These are phyloP conservation scores for Tuber umbilicatum DNA, from an alignment of 495 filamentous ascomycete species.

Conservation along the genomic window DNA sequence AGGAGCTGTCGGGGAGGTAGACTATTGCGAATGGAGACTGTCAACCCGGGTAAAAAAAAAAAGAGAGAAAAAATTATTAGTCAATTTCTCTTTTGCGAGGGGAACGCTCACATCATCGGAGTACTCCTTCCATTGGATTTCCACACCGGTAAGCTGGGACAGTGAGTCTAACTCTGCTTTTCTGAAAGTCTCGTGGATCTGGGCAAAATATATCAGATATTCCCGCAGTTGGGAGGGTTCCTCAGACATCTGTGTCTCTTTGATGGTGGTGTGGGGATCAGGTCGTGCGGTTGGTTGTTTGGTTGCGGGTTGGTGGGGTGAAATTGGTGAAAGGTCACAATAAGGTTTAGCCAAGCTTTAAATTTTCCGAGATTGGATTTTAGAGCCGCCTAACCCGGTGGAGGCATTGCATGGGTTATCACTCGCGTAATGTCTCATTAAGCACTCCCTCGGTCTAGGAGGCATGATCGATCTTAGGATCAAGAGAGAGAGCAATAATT, in stretches of 20 bases:
- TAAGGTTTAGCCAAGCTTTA: conserved; percentile 3
- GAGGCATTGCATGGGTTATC: neutral
- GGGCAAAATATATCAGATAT: conserved; percentile 84
- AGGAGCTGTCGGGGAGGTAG: conserved; percentile 56
- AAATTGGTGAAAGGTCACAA: neutral
- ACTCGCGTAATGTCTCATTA: neutral
- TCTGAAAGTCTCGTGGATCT: conserved; percentile 84
- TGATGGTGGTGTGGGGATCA: neutral
- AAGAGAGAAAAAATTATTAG: conserved; percentile 12
- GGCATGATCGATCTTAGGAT: neutral
- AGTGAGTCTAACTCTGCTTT: conserved; percentile 78
- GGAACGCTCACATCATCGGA: conserved; percentile 57
- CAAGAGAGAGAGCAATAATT: neutral
- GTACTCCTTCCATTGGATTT: conserved; percentile 67
- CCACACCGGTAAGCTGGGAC: conserved; percentile 59
- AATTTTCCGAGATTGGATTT: neutral
- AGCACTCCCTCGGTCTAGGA: neutral
- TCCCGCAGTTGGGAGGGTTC: conserved; percentile 44
- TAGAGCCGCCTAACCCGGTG: neutral
- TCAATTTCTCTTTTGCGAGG: neutral
- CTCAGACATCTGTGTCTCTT: neutral
- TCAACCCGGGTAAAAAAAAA: conserved; percentile 5
- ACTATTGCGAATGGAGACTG: conserved; percentile 87
- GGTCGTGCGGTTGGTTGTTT: neutral
- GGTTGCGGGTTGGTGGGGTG: neutral